These are phyloP conservation scores for Sutorius eximius DNA, from an alignment of 1,284 basidiomycete species.

Conservation along the genomic window DNA sequence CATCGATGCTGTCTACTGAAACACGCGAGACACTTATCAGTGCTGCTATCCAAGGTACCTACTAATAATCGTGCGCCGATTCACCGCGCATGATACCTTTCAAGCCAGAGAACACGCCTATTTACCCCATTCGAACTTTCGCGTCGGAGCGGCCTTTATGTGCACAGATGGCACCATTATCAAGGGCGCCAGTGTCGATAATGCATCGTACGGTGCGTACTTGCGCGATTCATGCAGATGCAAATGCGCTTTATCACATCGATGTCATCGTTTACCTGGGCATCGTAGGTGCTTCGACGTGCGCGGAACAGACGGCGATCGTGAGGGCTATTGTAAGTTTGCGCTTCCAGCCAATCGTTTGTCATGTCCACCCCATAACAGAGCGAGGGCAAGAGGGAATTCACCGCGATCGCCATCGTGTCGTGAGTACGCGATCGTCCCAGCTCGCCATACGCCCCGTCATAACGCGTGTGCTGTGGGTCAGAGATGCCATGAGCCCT, in stretches of 20 bases:
- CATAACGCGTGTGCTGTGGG: too few species aligned
- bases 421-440: constrained; percentile 47
- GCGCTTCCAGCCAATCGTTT: neutral
- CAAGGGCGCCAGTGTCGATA: constrained; percentile 87
- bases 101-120: constrained; percentile 62
- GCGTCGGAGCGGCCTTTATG: constrained; percentile 84
- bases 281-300: constrained; percentile 70
- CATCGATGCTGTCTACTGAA: constrained; percentile 16
- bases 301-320: constrained; percentile 85
- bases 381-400: constrained; percentile 73
- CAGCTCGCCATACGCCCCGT: neutral
- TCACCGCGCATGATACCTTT: neutral
- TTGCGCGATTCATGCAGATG: neutral
- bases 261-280: neutral
- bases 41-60: constrained; percentile 40
- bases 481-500: constrained; percentile 61
- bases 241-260: too few species aligned
- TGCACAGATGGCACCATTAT: constrained; percentile 69
- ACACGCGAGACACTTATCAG: constrained; percentile 38
- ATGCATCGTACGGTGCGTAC: constrained; percentile 78
- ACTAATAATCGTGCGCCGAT: neutral
- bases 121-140: constrained; percentile 81
- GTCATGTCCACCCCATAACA: constrained; percentile 32
- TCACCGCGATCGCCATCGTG: constrained; percentile 72
- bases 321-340: constrained; percentile 77